Conservation (phyloP, 345 rosid genomes). For the Noccaea bulbosa region DNA sequence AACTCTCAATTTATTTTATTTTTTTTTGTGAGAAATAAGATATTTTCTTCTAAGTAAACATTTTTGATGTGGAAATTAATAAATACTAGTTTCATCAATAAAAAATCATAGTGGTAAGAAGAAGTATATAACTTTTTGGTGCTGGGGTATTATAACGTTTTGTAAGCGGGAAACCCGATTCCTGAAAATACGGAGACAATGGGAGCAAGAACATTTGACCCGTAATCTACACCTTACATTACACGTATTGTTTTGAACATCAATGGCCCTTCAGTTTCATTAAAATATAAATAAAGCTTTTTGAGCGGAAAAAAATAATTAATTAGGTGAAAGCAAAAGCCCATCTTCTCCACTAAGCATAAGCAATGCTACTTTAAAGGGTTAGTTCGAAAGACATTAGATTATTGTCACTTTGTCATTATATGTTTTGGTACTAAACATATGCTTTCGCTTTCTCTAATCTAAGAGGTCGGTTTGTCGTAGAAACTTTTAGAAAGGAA, state of each 20-base stretch:
- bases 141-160: slow-evolving; percentile 18
- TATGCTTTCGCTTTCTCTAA: slow-evolving; percentile 30
- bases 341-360: slow-evolving; percentile 41
- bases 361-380: slow-evolving; percentile 15
- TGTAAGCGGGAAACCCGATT: slow-evolving; percentile 39
- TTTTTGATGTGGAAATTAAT: too few relatives aligned
- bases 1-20: too few relatives aligned
- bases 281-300: slow-evolving; percentile 5
- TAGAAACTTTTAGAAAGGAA: background rate
- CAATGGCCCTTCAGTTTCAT: background rate
- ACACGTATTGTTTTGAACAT: slow-evolving; percentile 25
- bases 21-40: too few relatives aligned
- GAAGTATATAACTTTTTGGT: background rate
- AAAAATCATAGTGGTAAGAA: slow-evolving; percentile 19
- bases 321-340: slow-evolving; percentile 35
- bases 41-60: too few relatives aligned
- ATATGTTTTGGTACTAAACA: slow-evolving; percentile 9
- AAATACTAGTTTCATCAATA: background rate
- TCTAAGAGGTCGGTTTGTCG: background rate
- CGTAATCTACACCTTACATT: slow-evolving; percentile 23
- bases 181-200: slow-evolving; percentile 33
- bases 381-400: background rate
- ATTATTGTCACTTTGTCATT: slow-evolving; percentile 18
- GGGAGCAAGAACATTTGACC: slow-evolving; percentile 30
- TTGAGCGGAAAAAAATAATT: background rate